Percentiles rank a stretch among this genome's conserved stretches.
phyloP scores from a whole-genome alignment of 1,284 basidiomycete species.

The Phylloboletellus chloephorus region DNA sequence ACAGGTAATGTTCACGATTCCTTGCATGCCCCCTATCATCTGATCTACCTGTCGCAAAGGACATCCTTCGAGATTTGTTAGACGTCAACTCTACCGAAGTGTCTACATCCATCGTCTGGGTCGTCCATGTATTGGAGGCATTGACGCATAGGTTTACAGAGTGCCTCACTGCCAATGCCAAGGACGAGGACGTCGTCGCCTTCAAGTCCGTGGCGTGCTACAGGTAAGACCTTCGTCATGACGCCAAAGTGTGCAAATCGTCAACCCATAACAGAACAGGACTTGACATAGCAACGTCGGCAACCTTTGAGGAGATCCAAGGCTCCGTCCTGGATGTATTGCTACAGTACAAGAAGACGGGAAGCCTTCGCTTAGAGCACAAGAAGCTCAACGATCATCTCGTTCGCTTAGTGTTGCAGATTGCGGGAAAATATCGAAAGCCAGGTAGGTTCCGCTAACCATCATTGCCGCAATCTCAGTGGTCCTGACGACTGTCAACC shows the following conservation, averaged over 20 bases:
- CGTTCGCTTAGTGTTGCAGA: conserved; percentile 48
- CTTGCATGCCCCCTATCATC: conserved; percentile 4
- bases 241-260: too few relatives aligned
- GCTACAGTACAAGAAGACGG: conserved; percentile 28
- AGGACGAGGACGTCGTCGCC: conserved; percentile 49
- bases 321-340: conserved; percentile 30
- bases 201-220: conserved; percentile 77
- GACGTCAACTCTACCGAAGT: conserved; percentile 2
- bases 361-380: conserved; percentile 48
- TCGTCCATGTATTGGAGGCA: conserved; percentile 24
- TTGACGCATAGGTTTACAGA: conserved; percentile 35
- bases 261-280: conserved; percentile 43
- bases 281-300: conserved; percentile 41
- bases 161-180: conserved; percentile 34
- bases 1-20: conserved; percentile 41
- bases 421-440: conserved; percentile 48
- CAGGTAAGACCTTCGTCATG: conserved; percentile 21
- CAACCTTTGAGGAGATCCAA: conserved; percentile 26
- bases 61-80: conserved; percentile 34
- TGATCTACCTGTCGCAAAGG: conserved; percentile 22
- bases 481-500: background rate
- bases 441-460: conserved; percentile 42
- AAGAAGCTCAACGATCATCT: conserved; percentile 64
- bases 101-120: conserved; percentile 18
- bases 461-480: background rate